Conservation (phyloP, 805 yeast species). For the Metahyphopichia silvanorum region DNA sequence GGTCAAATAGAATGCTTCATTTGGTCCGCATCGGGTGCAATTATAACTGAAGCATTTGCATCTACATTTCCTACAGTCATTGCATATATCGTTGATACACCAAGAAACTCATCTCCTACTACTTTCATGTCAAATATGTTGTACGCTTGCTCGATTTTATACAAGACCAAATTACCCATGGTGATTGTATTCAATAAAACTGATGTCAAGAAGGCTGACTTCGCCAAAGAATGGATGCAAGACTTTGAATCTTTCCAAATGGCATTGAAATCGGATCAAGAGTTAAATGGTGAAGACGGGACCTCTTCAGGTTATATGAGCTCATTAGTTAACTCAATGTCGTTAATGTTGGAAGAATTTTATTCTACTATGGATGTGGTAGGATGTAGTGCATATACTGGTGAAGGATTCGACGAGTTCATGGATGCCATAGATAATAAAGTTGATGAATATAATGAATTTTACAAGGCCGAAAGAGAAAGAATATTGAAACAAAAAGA, state of each 20-base stretch:
- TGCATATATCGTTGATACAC: constrained; percentile 96
- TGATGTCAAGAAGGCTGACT: constrained; percentile 79
- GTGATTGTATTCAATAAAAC: constrained; percentile 93
- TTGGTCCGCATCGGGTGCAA: constrained; percentile 97
- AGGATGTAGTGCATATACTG: constrained; percentile 90
- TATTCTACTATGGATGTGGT: constrained; percentile 90
- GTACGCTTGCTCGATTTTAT: constrained; percentile 94
- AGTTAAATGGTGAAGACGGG: constrained; percentile 57
- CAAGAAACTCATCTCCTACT: constrained; percentile 89
- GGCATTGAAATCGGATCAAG: constrained; percentile 68
- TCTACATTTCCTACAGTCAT: constrained; percentile 93
- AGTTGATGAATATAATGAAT: constrained; percentile 81
- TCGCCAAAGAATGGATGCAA: constrained; percentile 96
- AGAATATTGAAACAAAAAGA: constrained; percentile 72
- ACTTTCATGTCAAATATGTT: constrained; percentile 98
- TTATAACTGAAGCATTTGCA: constrained; percentile 95
- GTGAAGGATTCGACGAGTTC: constrained; percentile 91
- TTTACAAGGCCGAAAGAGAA: constrained; percentile 83
- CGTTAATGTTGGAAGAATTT: constrained; percentile 92
- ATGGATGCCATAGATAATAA: constrained; percentile 80
- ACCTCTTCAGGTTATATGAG: constrained; percentile 87
- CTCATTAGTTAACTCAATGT: constrained; percentile 90
- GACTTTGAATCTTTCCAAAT: constrained; percentile 90
- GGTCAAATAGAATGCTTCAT: constrained; percentile 98
- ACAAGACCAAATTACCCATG: constrained; percentile 96